Conservation (phyloP, 129 eudicot genomes). For the Escallonia rubra region DNA sequence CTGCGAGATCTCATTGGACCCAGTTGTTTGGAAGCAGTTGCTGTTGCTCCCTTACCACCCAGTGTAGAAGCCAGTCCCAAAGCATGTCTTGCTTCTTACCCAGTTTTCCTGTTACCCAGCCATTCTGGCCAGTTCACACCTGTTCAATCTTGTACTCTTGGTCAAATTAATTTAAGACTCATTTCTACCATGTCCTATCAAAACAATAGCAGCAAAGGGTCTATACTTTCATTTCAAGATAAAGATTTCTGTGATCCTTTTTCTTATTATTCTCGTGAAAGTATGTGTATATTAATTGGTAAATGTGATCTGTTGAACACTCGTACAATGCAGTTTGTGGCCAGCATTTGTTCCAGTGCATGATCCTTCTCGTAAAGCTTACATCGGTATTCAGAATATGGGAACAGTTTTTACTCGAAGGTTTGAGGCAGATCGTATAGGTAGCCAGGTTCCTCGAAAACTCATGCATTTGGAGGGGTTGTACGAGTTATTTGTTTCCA, state of each 20-base stretch:
- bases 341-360: conserved; percentile 99
- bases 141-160: no score
- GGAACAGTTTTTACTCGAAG: conserved; percentile 92
- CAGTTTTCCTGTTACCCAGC: no score
- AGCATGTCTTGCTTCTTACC: no score
- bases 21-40: no score
- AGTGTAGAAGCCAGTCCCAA: no score
- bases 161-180: neutral
- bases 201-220: neutral
- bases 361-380: conserved; percentile 86
- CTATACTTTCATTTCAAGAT: neutral
- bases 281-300: conserved; percentile 7
- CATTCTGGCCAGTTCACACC: no score
- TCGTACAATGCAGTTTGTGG: conserved; percentile 68
- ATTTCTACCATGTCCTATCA: neutral
- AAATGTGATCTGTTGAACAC: conserved; percentile 15
- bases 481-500: conserved; percentile 86
- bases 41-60: no score
- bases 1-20: no score
- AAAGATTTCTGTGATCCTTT: neutral
- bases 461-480: conserved; percentile 98
- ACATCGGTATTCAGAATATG: conserved; percentile 94
- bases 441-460: conserved; percentile 92
- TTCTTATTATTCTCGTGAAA: conserved; percentile 1
- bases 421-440: conserved; percentile 89